Evolutionary conservation across 352 stramenopile genomes (phyloP).

Genomic region (Phytopythium vexans): DNA sequence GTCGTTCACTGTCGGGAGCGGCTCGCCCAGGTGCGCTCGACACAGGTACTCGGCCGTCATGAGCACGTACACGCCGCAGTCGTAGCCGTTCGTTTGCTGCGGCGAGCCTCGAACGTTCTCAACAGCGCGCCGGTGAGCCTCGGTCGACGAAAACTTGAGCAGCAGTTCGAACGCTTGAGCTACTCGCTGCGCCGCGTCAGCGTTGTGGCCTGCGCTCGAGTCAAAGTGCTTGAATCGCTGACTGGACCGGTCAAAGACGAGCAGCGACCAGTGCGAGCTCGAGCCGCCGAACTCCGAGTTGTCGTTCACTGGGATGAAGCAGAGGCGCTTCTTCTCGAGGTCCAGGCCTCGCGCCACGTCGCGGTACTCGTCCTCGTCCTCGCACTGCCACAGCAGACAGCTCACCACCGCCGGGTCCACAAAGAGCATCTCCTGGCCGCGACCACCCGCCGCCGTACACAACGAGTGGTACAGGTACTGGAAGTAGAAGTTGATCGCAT

Average conservation of each 20-base stretch:
- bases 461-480: conserved; percentile 53
- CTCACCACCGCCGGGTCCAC: conserved; percentile 79
- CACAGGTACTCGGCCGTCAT: conserved; percentile 61
- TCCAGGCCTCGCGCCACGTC: conserved; percentile 51
- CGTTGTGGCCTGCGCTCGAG: conserved; percentile 66
- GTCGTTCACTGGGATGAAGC: conserved; percentile 70
- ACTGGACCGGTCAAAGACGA: conserved; percentile 33
- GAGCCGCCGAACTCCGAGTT: conserved; percentile 49
- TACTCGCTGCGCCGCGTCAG: conserved; percentile 36
- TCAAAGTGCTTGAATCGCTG: conserved; percentile 63
- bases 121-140: conserved; percentile 14
- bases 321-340: conserved; percentile 36
- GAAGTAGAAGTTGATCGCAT: conserved; percentile 83
- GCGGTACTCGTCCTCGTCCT: conserved; percentile 73
- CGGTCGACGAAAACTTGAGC: conserved; percentile 14
- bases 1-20: conserved; percentile 16
- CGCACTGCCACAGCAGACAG: conserved; percentile 79
- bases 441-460: conserved; percentile 9
- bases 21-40: conserved; percentile 14
- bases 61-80: conserved; percentile 83
- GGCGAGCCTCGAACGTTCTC: conserved; percentile 34
- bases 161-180: conserved; percentile 39
- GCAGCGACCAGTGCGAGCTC: conserved; percentile 76
- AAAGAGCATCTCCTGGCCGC: conserved; percentile 37
- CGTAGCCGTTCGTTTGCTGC: conserved; percentile 77